These are phyloP conservation scores for Oryza rufipogon DNA, from an alignment of 176 grass and related monocot species.

Conservation along the genomic window DNA sequence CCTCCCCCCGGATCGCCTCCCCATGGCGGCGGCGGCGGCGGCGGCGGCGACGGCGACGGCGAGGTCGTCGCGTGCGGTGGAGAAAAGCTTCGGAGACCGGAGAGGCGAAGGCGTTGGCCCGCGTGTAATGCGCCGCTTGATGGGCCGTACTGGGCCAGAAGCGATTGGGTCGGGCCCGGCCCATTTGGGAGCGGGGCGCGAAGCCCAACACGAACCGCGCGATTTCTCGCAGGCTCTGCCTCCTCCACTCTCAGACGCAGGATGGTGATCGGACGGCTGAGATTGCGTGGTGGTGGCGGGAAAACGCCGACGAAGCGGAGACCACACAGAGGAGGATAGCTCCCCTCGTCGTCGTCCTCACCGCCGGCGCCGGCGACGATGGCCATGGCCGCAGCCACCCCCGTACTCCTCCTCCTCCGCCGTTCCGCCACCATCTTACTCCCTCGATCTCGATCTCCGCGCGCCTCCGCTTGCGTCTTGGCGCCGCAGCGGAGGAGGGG, in stretches of 20 bases:
- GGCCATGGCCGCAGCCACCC: constrained; percentile 31
- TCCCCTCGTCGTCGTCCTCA: constrained; percentile 9
- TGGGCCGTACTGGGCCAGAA: background rate
- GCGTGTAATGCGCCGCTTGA: background rate
- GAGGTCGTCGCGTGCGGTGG: constrained; percentile 12
- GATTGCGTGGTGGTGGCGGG: background rate
- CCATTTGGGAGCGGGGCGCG: too few species aligned
- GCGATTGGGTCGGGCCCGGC: background rate
- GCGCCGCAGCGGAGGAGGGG: background rate
- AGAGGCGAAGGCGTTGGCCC: background rate
- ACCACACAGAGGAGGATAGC: constrained; percentile 25
- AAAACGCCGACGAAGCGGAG: constrained; percentile 10
- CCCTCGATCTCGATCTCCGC: too few species aligned
- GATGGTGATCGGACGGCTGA: constrained; percentile 8
- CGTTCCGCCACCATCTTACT: rapidly evolving
- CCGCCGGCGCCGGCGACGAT: constrained; percentile 26
- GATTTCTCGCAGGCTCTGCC: background rate
- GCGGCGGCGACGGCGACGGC: constrained; percentile 7
- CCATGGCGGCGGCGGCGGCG: constrained; percentile 47
- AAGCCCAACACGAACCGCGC: background rate
- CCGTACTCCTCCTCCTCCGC: constrained; percentile 16
- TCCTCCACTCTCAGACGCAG: background rate
- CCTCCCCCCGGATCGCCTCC: constrained; percentile 73
- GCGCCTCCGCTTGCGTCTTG: background rate
- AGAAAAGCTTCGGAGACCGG: background rate